Conservation (phyloP, 108 stramenopile species). For the Skeletonema menzelii region DNA sequence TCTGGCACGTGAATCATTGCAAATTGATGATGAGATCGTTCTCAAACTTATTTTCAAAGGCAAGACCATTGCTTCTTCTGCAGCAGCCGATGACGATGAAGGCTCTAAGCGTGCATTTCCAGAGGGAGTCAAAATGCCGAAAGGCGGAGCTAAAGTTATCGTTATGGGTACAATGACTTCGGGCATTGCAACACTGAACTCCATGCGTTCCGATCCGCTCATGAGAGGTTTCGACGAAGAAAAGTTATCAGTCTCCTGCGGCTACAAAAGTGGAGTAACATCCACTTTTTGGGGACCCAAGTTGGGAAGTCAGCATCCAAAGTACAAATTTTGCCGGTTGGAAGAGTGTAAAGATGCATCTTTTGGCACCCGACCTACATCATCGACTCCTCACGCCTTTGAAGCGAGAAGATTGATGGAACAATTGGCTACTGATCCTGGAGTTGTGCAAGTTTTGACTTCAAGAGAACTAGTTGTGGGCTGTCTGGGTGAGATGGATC, state of each 20-base stretch:
- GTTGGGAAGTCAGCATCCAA: conserved; percentile 11
- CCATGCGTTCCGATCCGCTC: conserved; percentile 64
- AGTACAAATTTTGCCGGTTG: conserved; percentile 68
- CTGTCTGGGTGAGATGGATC: conserved; percentile 83
- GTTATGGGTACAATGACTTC: conserved; percentile 54
- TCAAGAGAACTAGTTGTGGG: conserved; percentile 73
- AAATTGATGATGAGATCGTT: conserved; percentile 3
- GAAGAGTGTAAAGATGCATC: conserved; percentile 59
- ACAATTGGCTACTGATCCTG: conserved; percentile 68
- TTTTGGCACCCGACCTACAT: conserved; percentile 63
- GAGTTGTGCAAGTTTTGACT: conserved; percentile 58
- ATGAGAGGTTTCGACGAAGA: conserved; percentile 74
- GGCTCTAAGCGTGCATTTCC: conserved; percentile 17
- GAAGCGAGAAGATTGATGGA: conserved; percentile 63
- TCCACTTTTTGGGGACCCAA: conserved; percentile 28
- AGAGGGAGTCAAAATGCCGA: conserved; percentile 19
- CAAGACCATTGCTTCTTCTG: conserved; percentile 10
- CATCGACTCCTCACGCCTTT: conserved; percentile 69
- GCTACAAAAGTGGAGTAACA: neutral
- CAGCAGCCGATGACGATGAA: neutral
- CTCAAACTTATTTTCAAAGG: conserved; percentile 16
- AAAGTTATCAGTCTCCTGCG: neutral
- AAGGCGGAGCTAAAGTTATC: conserved; percentile 52
- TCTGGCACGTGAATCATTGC: conserved; percentile 17
- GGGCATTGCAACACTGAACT: conserved; percentile 38